A percentile compares a stretch with the other conserved stretches of the same genome.
phyloP scores from a whole-genome alignment of 345 rosid genomes.

The Euphorbia lathyris region DNA sequence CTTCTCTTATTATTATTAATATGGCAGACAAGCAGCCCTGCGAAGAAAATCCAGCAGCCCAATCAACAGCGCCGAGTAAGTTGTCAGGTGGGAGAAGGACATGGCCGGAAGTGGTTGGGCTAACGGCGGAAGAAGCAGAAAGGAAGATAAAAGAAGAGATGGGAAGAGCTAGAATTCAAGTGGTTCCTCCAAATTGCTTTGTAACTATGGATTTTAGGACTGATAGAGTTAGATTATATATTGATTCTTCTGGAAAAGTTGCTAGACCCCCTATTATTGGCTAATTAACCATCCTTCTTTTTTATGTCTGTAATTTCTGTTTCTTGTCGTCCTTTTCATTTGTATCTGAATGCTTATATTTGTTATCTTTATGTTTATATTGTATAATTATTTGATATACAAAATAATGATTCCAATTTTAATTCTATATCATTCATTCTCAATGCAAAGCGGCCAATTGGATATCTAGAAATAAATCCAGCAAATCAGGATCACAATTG shows the following conservation, averaged over 20 bases:
- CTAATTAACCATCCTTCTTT: conserved; percentile 10
- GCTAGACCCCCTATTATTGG: conserved; percentile 36
- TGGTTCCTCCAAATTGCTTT: conserved; percentile 31
- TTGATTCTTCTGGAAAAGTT: conserved; percentile 39
- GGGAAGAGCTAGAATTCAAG: conserved; percentile 33
- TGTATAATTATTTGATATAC: too few species aligned
- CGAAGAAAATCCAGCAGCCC: background rate
- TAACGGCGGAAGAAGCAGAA: conserved; percentile 43
- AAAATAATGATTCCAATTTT: too few species aligned
- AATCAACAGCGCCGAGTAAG: conserved; percentile 8
- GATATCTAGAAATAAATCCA: too few species aligned
- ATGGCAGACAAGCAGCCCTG: conserved; percentile 26
- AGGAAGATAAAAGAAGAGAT: conserved; percentile 46
- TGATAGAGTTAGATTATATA: conserved; percentile 35
- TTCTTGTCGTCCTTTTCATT: too few species aligned
- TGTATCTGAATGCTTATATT: too few species aligned
- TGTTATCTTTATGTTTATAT: too few species aligned
- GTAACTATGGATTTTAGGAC: conserved; percentile 39
- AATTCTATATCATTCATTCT: too few species aligned
- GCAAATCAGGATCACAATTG: too few species aligned
- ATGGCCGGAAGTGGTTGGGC: conserved; percentile 60
- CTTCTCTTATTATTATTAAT: too few species aligned
- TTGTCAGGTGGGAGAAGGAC: conserved; percentile 13
- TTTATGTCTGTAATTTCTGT: too few species aligned
- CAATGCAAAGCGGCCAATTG: too few species aligned